Evolutionary conservation across 2,329 filamentous ascomycete species (phyloP).

Genomic region (Microcyclosporella mali): DNA sequence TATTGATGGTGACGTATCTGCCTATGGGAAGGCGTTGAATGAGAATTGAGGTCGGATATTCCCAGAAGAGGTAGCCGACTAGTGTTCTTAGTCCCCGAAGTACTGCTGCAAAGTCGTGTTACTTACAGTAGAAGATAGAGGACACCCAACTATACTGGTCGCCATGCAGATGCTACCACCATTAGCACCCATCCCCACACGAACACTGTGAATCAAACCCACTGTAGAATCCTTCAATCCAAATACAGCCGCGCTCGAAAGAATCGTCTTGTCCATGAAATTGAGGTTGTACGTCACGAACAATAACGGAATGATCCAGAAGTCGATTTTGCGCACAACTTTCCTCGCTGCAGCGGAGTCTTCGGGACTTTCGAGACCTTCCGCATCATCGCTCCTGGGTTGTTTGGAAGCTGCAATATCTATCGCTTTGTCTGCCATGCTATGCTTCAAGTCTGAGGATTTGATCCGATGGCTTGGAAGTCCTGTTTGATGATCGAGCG

Average conservation of each 20-base stretch:
- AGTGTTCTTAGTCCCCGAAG: background rate
- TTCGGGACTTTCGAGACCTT: too few relatives aligned
- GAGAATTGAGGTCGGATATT: slow-evolving; percentile 15
- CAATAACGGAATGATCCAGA: slow-evolving; percentile 13
- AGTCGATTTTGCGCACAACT: slow-evolving; percentile 16
- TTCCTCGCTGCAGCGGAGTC: slow-evolving; percentile 1
- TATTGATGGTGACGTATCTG: slow-evolving; percentile 17
- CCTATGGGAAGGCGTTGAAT: slow-evolving; percentile 15
- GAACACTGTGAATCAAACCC: background rate
- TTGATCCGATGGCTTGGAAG: too few relatives aligned
- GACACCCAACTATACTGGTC: slow-evolving; percentile 17
- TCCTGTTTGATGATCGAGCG: too few relatives aligned
- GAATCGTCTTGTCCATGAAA: slow-evolving; percentile 20
- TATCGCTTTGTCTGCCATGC: too few relatives aligned
- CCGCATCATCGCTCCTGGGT: too few relatives aligned
- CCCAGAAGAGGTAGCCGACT: slow-evolving; percentile 17
- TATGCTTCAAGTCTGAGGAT: too few relatives aligned
- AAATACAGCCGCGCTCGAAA: slow-evolving; percentile 17
- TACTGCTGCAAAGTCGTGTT: background rate
- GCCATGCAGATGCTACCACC: slow-evolving; percentile 7
- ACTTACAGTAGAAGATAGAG: slow-evolving; percentile 13
- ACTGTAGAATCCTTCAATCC: slow-evolving; percentile 11
- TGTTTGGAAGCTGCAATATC: too few relatives aligned
- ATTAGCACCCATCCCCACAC: background rate
- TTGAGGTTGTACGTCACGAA: slow-evolving; percentile 19